Evolutionary conservation across 768 basidiomycete genomes (phyloP).

Genomic region (Mycena crocata): DNA sequence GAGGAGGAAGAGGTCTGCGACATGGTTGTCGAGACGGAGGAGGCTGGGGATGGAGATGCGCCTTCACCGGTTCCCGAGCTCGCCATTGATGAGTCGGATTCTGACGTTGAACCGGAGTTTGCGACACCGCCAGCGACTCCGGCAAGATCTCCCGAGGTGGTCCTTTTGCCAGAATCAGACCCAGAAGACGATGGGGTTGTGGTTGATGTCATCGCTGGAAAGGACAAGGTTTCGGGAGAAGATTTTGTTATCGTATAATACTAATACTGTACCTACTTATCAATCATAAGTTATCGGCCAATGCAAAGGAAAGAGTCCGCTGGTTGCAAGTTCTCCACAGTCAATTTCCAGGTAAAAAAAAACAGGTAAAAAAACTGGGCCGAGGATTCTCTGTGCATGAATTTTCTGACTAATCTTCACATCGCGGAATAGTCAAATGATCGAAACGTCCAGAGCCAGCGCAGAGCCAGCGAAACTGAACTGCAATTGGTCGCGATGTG

Average conservation of each 20-base stretch:
- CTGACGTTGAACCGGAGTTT: conserved; percentile 23
- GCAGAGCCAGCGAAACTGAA: too few species aligned
- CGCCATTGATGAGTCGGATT: conserved; percentile 19
- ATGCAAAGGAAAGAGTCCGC: too few species aligned
- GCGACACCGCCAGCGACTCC: conserved; percentile 13
- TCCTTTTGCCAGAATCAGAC: background rate
- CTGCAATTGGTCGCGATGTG: too few species aligned
- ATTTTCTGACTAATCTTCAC: too few species aligned
- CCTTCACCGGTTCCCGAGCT: conserved; percentile 15
- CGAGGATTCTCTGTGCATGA: too few species aligned
- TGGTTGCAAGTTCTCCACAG: too few species aligned
- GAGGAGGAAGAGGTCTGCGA: conserved; percentile 30
- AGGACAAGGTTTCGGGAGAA: conserved; percentile 17
- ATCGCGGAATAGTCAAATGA: too few species aligned
- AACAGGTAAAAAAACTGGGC: too few species aligned
- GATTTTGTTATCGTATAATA: conserved; percentile 25
- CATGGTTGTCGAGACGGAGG: conserved; percentile 27
- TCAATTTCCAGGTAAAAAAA: too few species aligned
- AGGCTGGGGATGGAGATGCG: too few species aligned
- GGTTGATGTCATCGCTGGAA: background rate
- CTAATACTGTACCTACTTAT: background rate
- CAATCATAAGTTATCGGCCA: too few species aligned
- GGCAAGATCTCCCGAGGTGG: conserved; percentile 3
- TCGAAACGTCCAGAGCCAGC: too few species aligned
- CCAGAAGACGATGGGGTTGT: conserved; percentile 7